These are phyloP conservation scores for Didymella pinodella DNA, from an alignment of 2,329 filamentous ascomycete genomes.

Conservation along the genomic window DNA sequence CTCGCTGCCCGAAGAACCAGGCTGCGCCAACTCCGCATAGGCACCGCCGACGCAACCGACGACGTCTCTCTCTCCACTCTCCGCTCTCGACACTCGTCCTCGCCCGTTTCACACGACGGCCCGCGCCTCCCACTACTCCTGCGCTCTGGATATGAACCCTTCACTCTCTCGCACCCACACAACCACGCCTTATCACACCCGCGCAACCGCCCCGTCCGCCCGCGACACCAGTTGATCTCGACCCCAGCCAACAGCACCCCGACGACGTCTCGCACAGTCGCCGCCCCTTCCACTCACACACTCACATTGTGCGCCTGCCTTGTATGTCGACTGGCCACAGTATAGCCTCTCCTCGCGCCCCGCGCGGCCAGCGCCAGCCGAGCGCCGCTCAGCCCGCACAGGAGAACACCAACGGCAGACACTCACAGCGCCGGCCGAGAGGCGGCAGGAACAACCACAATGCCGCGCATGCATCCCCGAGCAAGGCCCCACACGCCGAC, in stretches of 20 bases:
- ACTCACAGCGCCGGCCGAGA: constrained; percentile 41
- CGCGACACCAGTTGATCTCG: constrained; percentile 28
- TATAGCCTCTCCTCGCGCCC: constrained; percentile 45
- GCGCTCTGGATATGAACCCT: constrained; percentile 47
- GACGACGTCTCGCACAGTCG: constrained; percentile 39
- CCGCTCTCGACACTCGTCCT: constrained; percentile 9
- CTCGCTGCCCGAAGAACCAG: constrained; percentile 28
- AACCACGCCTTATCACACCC: constrained; percentile 31
- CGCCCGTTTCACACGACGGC: constrained; percentile 27
- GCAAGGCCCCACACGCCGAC: constrained; percentile 23
- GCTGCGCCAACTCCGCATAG: constrained; percentile 26
- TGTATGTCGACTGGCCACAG: constrained; percentile 47
- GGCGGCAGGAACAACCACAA: constrained; percentile 44
- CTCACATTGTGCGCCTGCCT: constrained; percentile 15
- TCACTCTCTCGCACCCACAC: constrained; percentile 35
- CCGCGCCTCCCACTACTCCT: constrained; percentile 34
- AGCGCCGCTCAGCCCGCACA: constrained; percentile 40
- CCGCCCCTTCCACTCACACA: constrained; percentile 4
- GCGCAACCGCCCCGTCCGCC: constrained; percentile 34
- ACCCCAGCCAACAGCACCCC: constrained; percentile 32
- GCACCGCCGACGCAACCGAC: constrained; percentile 25
- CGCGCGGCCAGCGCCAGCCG: constrained; percentile 43
- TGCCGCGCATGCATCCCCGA: constrained; percentile 25
- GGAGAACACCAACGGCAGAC: constrained; percentile 34
- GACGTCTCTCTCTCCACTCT: constrained; percentile 18